phyloP scores from a whole-genome alignment of 306 rosid species.

The Ziziphus jujuba region DNA sequence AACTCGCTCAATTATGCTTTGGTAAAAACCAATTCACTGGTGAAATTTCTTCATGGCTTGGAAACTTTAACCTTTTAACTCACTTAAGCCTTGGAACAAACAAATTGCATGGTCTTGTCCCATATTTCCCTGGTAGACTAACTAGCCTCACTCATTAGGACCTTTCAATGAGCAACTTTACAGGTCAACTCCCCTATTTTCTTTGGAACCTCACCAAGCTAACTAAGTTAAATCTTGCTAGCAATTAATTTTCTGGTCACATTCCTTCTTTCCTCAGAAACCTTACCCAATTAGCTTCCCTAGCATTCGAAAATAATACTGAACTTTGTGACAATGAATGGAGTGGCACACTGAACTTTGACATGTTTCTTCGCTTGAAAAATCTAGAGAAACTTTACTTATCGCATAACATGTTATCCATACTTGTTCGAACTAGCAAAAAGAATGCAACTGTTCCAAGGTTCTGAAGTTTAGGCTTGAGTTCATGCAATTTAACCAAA shows the following conservation, averaged over 20 bases:
- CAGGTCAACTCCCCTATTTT: conserved; percentile 2
- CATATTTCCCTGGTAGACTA: conserved; percentile 14
- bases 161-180: neutral
- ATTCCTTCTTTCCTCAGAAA: conserved; percentile 11
- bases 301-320: conserved; percentile 7
- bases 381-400: neutral
- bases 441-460: neutral
- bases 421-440: no score
- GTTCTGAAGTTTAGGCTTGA: neutral
- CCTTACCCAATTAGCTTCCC: neutral
- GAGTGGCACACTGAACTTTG: conserved; percentile 11
- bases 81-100: neutral
- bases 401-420: conserved; percentile 17
- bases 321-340: conserved; percentile 12
- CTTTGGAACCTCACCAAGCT: conserved; percentile 29
- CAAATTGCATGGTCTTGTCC: neutral
- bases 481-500: no score
- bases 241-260: neutral
- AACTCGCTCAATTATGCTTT: no score
- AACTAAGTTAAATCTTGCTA: neutral
- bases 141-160: neutral
- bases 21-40: no score
- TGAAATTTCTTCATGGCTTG: no score
- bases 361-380: conserved; percentile 6
- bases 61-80: neutral